A percentile compares a stretch with the other conserved stretches of the same genome.
phyloP scores from a whole-genome alignment of 2,329 filamentous ascomycete genomes.

The Cytospora schulzeri region DNA sequence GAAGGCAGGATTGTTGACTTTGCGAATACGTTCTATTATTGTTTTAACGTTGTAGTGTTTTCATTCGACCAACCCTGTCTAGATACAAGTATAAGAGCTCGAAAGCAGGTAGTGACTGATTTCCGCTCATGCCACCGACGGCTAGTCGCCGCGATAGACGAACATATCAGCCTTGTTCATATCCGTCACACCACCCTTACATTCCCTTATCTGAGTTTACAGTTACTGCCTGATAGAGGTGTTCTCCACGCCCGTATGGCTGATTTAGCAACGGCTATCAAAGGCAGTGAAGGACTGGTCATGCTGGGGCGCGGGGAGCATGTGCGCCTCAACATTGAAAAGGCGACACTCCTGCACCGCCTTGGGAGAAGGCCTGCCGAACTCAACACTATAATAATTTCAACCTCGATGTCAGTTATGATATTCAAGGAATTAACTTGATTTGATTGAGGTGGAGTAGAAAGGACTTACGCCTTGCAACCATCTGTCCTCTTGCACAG shows the following conservation, averaged over 20 bases:
- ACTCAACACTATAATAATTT: not conserved
- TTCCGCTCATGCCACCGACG: too few relatives aligned
- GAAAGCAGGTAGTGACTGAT: too few relatives aligned
- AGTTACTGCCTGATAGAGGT: not conserved
- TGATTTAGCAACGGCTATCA: not conserved
- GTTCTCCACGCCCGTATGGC: too few relatives aligned
- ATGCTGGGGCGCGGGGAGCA: not conserved
- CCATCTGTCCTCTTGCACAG: not conserved
- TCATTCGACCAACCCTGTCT: too few relatives aligned
- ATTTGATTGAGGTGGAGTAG: not conserved
- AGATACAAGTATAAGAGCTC: not conserved
- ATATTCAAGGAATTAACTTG: too few relatives aligned
- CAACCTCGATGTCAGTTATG: too few relatives aligned
- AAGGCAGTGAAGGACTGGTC: not conserved
- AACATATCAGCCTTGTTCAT: too few relatives aligned
- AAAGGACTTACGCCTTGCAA: not conserved
- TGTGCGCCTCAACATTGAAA: not conserved
- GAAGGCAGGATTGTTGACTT: too few relatives aligned
- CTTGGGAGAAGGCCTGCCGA: not conserved
- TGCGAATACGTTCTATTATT: too few relatives aligned
- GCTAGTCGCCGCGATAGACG: too few relatives aligned
- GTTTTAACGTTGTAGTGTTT: too few relatives aligned
- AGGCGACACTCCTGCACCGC: not conserved
- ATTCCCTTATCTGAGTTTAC: not conserved
- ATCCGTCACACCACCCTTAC: not conserved